phyloP scores from a whole-genome alignment of 2,329 filamentous ascomycete genomes.

The Penicillium sp. region DNA sequence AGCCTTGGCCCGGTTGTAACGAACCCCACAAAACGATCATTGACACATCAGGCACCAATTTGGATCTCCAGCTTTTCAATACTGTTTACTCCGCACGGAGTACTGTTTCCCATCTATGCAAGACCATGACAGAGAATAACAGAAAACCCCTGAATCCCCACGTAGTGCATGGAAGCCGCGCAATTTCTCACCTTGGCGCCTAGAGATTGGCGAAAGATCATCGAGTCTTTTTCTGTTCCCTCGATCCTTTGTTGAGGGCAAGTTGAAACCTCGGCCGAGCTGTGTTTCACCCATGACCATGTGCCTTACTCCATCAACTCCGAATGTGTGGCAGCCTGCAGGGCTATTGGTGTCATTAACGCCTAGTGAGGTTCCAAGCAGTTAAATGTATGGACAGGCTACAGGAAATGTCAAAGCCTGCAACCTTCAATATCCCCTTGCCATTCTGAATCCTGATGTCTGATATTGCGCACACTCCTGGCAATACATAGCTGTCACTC shows the following conservation, averaged over 20 bases:
- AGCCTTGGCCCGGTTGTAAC: neutral
- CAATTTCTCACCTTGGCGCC: neutral
- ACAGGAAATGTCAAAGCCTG: neutral
- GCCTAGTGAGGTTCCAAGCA: neutral
- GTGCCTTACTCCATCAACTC: neutral
- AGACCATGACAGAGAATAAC: neutral
- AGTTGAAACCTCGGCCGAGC: neutral
- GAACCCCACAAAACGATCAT: neutral
- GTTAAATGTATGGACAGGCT: neutral
- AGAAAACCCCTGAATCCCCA: neutral
- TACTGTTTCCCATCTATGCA: neutral
- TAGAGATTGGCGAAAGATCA: neutral
- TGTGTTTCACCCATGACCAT: neutral
- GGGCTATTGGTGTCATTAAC: neutral
- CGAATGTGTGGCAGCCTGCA: neutral
- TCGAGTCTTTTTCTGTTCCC: neutral
- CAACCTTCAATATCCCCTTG: neutral
- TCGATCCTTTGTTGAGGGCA: neutral
- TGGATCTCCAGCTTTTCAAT: neutral
- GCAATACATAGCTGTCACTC: neutral
- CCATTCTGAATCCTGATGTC: neutral
- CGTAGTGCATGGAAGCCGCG: neutral
- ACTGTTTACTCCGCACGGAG: too few species aligned
- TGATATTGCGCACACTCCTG: neutral
- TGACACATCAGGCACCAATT: constrained; percentile 1